These are phyloP conservation scores for Nymphaea colorata DNA, from an alignment of 164 flowering plant species.

Conservation along the genomic window DNA sequence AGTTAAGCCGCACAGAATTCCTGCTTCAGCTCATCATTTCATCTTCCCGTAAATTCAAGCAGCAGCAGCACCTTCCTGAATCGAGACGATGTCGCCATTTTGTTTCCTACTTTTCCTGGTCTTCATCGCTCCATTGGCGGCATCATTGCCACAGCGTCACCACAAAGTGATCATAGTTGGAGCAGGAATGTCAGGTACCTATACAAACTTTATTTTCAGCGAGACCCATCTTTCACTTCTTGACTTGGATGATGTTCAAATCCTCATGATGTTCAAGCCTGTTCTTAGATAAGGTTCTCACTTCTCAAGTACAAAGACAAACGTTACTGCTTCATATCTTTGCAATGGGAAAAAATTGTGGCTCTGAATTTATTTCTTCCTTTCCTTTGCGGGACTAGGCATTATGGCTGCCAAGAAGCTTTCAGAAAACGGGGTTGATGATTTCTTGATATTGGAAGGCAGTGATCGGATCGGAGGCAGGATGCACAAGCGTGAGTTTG, in stretches of 20 bases:
- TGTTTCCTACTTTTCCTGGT: neutral
- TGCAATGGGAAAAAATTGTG: neutral
- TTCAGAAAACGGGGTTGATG: conserved; percentile 15
- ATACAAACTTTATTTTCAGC: neutral
- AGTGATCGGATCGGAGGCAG: conserved; percentile 23
- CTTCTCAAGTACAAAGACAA: neutral
- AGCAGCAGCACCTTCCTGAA: too few species aligned
- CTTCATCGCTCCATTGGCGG: neutral
- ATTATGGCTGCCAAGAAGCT: conserved; percentile 15
- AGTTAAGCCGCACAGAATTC: too few species aligned
- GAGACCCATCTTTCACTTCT: neutral
- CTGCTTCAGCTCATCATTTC: too few species aligned
- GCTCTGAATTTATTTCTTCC: neutral
- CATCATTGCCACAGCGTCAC: neutral
- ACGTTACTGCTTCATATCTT: neutral
- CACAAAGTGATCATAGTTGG: conserved; percentile 1
- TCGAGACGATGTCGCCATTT: too few species aligned
- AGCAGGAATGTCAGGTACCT: conserved; percentile 1
- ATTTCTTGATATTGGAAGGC: conserved; percentile 27
- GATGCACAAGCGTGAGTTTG: conserved; percentile 18
- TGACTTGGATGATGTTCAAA: neutral
- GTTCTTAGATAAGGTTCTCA: too few species aligned
- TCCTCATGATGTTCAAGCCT: neutral
- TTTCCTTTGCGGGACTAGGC: conserved; percentile 4
- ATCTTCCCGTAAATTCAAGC: too few species aligned